phyloP scores from a whole-genome alignment of 306 rosid genomes.

The Lathyrus oleraceus region DNA sequence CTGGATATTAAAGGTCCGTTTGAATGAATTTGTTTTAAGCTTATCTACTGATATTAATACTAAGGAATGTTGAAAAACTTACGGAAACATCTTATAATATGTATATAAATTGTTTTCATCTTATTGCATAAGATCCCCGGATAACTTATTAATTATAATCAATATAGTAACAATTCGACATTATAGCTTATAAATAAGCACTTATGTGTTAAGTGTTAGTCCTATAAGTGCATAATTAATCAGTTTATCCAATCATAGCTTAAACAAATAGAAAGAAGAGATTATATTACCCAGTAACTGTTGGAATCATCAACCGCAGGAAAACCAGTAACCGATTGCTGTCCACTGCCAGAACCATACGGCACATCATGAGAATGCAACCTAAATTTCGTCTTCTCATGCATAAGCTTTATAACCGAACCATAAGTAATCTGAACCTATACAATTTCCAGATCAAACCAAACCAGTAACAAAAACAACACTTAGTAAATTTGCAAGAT shows the following conservation, averaged over 20 bases:
- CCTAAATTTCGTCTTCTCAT: constrained; percentile 83
- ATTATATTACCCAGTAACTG: constrained; percentile 81
- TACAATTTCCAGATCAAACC: neutral
- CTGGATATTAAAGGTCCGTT: neutral
- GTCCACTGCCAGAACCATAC: constrained; percentile 99
- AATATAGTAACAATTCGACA: neutral
- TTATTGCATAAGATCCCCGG: neutral
- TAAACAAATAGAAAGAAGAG: neutral
- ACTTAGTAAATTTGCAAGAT: neutral
- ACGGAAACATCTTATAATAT: neutral
- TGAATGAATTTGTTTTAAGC: neutral
- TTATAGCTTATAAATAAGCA: neutral
- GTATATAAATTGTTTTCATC: neutral
- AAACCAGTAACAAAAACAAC: neutral
- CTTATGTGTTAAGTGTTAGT: neutral
- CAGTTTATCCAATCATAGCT: neutral
- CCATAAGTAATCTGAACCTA: constrained; percentile 82
- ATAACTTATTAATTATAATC: neutral
- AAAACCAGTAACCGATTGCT: constrained; percentile 94
- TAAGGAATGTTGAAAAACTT: neutral
- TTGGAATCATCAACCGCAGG: constrained; percentile 84
- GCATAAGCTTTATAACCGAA: constrained; percentile 83
- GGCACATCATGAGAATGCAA: constrained; percentile 99
- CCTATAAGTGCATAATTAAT: neutral
- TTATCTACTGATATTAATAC: neutral